Evolutionary conservation across 352 stramenopile genomes (phyloP).

Genomic region (Thraustochytrium sp.): DNA sequence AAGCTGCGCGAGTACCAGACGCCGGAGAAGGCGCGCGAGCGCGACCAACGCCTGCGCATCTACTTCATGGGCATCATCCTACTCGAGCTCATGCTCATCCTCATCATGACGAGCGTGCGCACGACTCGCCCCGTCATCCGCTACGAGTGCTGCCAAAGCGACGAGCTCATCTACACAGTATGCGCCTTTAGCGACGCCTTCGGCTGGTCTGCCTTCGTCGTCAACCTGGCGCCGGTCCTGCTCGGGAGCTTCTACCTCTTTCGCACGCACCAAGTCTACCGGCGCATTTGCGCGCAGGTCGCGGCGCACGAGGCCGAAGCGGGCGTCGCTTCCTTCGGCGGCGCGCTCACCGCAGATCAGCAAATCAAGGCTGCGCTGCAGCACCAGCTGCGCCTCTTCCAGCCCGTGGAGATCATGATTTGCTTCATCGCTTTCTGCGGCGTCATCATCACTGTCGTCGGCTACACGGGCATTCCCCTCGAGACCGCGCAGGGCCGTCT

Average conservation of each 20-base stretch:
- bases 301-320: neutral
- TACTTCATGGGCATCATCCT: conserved; percentile 9
- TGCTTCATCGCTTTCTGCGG: neutral
- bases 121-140: neutral
- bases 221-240: neutral
- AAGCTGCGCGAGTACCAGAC: neutral
- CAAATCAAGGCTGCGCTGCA: neutral
- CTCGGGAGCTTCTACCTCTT: neutral
- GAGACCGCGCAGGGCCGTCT: neutral
- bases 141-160: neutral
- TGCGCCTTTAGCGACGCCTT: neutral
- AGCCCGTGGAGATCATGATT: conserved; percentile 1
- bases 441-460: neutral
- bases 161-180: neutral
- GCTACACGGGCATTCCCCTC: neutral
- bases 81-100: neutral
- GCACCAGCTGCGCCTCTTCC: neutral
- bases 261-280: neutral
- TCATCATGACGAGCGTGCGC: conserved; percentile 5
- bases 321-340: neutral
- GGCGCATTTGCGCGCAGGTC: neutral
- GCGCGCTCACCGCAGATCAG: neutral
- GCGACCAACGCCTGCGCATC: neutral
- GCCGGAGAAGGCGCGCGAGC: neutral
- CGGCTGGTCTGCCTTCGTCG: neutral